Evolutionary conservation across 331 rosid genomes (phyloP).

Genomic region (Rosa hybrid): DNA sequence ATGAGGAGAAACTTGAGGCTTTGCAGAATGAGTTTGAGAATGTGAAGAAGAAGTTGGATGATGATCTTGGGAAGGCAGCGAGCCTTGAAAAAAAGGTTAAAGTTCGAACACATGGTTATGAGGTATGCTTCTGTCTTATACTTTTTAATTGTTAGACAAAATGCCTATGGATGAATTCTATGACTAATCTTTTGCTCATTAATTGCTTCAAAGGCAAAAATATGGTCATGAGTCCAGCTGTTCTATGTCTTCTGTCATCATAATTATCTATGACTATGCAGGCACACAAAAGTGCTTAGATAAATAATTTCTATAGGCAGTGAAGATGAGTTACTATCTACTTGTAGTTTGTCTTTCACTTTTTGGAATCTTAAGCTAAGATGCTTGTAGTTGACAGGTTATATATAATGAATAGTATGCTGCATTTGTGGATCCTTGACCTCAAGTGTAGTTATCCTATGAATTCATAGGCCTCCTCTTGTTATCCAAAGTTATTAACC

Average conservation of each 20-base stretch:
- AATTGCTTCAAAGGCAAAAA: not conserved
- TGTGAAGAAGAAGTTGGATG: constrained; percentile 70
- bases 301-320: too few species aligned
- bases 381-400: not conserved
- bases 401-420: not conserved
- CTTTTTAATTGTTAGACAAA: not conserved
- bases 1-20: constrained; percentile 83
- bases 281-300: not conserved
- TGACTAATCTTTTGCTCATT: too few species aligned
- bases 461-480: not conserved
- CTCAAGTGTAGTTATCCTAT: not conserved
- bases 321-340: not conserved
- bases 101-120: constrained; percentile 83
- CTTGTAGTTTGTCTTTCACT: not conserved
- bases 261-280: not conserved
- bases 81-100: constrained; percentile 79
- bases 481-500: not conserved
- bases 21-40: constrained; percentile 81
- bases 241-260: not conserved
- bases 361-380: not conserved
- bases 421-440: not conserved
- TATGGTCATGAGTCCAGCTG: not conserved
- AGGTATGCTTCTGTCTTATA: constrained; percentile 50
- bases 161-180: not conserved
- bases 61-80: constrained; percentile 69